Conservation (phyloP, 331 rosid genomes). For the Quercus lobata region DNA sequence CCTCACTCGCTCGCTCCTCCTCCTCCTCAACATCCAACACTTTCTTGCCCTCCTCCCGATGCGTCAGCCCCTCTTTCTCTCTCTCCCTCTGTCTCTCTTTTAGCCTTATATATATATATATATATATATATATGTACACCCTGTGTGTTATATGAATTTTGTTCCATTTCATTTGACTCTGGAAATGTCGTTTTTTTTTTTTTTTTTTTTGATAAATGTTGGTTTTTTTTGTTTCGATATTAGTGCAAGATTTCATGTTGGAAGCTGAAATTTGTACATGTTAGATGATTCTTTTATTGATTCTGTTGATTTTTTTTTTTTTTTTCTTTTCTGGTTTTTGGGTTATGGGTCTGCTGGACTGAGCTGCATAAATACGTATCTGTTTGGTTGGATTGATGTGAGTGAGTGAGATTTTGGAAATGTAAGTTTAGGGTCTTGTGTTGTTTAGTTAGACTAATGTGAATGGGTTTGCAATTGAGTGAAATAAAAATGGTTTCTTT, state of each 20-base stretch:
- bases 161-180: neutral
- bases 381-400: neutral
- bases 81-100: neutral
- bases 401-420: neutral
- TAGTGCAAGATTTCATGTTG: neutral
- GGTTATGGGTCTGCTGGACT: too few relatives aligned
- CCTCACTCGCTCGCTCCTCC: neutral
- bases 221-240: neutral
- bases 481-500: neutral
- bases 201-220: neutral
- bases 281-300: too few relatives aligned
- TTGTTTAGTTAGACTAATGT: neutral
- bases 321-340: neutral
- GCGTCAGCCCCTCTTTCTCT: neutral
- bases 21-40: neutral
- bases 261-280: neutral
- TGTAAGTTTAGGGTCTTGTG: neutral
- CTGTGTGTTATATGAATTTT: neutral
- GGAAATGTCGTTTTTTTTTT: neutral
- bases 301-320: too few relatives aligned
- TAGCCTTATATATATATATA: neutral
- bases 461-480: neutral
- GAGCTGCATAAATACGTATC: too few relatives aligned
- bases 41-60: constrained; percentile 2
- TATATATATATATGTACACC: neutral